Percentiles rank a stretch among this genome's conserved stretches.
Evolutionary conservation across 108 stramenopile species (phyloP).

Genomic region (Cafeteria roenbergensis): DNA sequence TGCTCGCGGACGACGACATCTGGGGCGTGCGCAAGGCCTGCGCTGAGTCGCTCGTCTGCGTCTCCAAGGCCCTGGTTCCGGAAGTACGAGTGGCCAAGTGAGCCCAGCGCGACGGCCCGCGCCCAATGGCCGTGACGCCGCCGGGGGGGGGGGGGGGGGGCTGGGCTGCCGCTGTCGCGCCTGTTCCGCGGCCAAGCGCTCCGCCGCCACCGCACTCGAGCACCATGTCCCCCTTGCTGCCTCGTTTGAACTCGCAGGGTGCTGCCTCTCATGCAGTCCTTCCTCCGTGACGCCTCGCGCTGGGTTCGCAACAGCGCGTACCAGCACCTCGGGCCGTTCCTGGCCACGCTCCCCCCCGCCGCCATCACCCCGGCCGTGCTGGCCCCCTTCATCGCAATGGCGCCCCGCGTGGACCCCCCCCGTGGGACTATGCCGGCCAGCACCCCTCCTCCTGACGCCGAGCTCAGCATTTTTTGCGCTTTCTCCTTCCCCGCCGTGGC

Average conservation of each 20-base stretch:
- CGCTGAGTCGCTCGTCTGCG: constrained; percentile 44
- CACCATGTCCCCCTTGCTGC: too few relatives aligned
- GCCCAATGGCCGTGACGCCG: too few relatives aligned
- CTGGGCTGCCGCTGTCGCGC: too few relatives aligned
- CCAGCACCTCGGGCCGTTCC: constrained; percentile 47
- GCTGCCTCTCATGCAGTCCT: constrained; percentile 31
- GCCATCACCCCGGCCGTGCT: constrained; percentile 45
- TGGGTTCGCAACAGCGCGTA: constrained; percentile 40
- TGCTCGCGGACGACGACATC: constrained; percentile 73
- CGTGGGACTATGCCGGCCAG: neutral
- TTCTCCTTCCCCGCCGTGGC: constrained; percentile 90
- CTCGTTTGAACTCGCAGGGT: too few relatives aligned
- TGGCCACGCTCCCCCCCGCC: constrained; percentile 36
- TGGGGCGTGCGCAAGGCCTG: constrained; percentile 68
- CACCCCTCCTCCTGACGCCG: constrained; percentile 49
- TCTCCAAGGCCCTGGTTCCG: constrained; percentile 30
- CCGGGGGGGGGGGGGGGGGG: too few relatives aligned
- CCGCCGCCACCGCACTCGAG: too few relatives aligned
- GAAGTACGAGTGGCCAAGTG: constrained; percentile 17
- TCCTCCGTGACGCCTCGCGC: constrained; percentile 35
- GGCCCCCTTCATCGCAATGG: constrained; percentile 63
- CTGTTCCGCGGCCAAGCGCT: too few relatives aligned
- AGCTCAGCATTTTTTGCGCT: constrained; percentile 85
- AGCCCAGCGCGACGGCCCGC: too few relatives aligned
- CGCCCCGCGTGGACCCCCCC: constrained; percentile 34